Conservation (phyloP, 2,329 filamentous ascomycete species). For the Trichoderma polysporum region DNA sequence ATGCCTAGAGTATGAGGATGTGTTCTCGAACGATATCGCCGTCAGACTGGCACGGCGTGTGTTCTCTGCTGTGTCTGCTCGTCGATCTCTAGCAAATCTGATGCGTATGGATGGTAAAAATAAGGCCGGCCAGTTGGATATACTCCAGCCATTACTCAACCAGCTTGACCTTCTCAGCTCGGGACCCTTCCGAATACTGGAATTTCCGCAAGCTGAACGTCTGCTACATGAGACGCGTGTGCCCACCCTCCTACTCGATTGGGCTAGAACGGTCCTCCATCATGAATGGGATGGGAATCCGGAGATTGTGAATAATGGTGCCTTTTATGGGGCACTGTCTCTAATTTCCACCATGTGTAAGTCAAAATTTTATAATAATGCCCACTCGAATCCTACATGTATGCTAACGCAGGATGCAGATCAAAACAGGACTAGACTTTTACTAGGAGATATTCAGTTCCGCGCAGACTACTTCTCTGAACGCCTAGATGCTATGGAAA, state of each 20-base stretch:
- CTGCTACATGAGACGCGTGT: conserved; percentile 56
- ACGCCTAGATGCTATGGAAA: conserved; percentile 69
- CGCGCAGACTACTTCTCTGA: conserved; percentile 74
- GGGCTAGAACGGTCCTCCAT: conserved; percentile 72
- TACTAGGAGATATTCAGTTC: conserved; percentile 69
- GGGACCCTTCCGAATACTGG: conserved; percentile 45
- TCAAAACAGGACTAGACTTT: conserved; percentile 60
- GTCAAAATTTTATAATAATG: conserved; percentile 32
- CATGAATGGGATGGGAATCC: conserved; percentile 78
- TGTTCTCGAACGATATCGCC: conserved; percentile 60
- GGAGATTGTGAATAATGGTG: conserved; percentile 65
- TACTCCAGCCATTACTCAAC: conserved; percentile 50
- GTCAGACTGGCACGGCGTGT: conserved; percentile 58
- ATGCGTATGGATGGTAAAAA: conserved; percentile 37
- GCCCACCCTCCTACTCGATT: conserved; percentile 63
- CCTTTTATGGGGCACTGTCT: conserved; percentile 74
- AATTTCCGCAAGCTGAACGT: conserved; percentile 52
- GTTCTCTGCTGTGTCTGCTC: conserved; percentile 56
- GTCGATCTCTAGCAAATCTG: conserved; percentile 51
- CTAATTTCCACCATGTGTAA: conserved; percentile 72
- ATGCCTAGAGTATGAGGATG: conserved; percentile 62
- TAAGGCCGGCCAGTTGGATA: conserved; percentile 34
- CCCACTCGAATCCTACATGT: too few species aligned
- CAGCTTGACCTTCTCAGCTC: conserved; percentile 54
- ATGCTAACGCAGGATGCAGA: conserved; percentile 42